Evolutionary conservation across 345 rosid genomes (phyloP).

Genomic region (Rhodamnia rubescens): DNA sequence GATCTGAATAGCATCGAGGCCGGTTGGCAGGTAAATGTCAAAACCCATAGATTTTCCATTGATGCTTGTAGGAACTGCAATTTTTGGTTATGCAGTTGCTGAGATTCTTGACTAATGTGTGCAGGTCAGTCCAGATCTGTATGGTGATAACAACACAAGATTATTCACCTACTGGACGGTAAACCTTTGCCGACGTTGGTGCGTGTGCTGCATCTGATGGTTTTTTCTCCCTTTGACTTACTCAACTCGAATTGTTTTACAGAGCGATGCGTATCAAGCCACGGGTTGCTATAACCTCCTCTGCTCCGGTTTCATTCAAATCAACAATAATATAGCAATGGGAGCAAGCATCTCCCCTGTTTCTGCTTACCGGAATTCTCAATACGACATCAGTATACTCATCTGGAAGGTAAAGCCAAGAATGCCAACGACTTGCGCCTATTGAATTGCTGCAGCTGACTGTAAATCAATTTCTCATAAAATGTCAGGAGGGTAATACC

Average conservation of each 20-base stretch:
- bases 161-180: constrained; percentile 99
- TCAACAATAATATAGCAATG: constrained; percentile 90
- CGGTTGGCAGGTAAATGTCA: constrained; percentile 80
- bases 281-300: constrained; percentile 97
- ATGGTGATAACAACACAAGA: constrained; percentile 98
- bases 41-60: background rate
- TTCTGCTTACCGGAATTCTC: constrained; percentile 71
- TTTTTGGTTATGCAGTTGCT: background rate
- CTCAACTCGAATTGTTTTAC: constrained; percentile 1
- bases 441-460: background rate
- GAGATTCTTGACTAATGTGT: background rate
- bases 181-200: constrained; percentile 12
- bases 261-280: constrained; percentile 99
- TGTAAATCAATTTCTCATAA: background rate
- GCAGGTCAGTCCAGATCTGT: constrained; percentile 98
- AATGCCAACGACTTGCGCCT: background rate
- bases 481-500: background rate
- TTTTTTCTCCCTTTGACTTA: background rate
- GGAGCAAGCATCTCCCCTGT: constrained; percentile 97
- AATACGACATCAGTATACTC: constrained; percentile 93
- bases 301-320: constrained; percentile 93
- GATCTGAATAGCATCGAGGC: constrained; percentile 99
- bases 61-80: background rate
- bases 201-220: background rate
- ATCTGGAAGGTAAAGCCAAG: constrained; percentile 77